Evolutionary conservation across 352 stramenopile genomes (phyloP), one percentile per base, ranked within the genome.

Genomic region (Peronospora belbahrii): DNA sequence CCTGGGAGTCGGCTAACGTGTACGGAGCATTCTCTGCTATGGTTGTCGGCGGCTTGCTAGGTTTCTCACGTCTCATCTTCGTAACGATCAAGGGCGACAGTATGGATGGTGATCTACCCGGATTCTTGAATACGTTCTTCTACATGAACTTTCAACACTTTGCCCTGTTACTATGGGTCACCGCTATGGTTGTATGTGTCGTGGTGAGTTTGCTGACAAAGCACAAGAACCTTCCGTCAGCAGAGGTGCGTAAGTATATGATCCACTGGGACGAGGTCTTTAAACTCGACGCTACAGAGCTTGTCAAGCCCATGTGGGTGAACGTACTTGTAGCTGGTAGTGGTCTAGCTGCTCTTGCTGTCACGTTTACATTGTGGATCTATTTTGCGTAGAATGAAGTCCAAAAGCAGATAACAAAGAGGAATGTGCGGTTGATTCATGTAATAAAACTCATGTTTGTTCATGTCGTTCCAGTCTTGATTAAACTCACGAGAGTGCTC

Each of bases 131-230:
- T 45, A 61, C 57, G 0, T 85, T 82, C 39, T 82, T 82, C 46
- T 78, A 79, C 58, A 78, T 85, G 61, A 77, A 83, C 53, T 85
- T 85, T 48, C 63, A 81, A 55, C 70, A 83, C 54, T 85, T 81
- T 50, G 68, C 73, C 2, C 58, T 76, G 53, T 33, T 85, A 35
- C 56, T 80, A 31, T 83, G 67, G 70, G 43, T 72, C 42, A 71
- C 59, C 10, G 52, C 67, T 1, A 42, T 69, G 37, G 24, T 75
- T 14, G 55, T 82, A n/a, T 78, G 70, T 37, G 54, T 85, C 14
- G 38, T 64, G 35, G 65, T 83, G 15, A 79, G 70, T 50, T 42
- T 83, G 8, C 44, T 73, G 23, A 83, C 67, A 4, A 53, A 60
- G 20, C 59, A 72, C 38, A 79, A 72, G 35, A 57, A 40, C 20